Evolutionary conservation across 495 filamentous ascomycete genomes (phyloP), one percentile per base, ranked within the genome.

Genomic region (Cercophora scortea): DNA sequence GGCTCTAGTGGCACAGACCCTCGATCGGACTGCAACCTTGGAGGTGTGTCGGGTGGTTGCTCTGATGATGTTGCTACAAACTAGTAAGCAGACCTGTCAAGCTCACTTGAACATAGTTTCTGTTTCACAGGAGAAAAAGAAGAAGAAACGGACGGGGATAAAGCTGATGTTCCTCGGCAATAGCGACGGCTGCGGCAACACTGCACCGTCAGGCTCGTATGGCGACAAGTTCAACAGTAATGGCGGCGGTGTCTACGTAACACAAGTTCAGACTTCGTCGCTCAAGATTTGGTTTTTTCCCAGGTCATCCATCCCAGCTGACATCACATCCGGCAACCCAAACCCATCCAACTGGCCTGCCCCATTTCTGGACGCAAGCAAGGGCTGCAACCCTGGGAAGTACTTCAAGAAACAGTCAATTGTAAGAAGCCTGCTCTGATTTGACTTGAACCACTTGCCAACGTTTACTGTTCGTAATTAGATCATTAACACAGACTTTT

Each of bases 261-360:
- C 84, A 55, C 75, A 88, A 52, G 87, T 84, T 82, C 84, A 73
- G n/a, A 69, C 70, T 7, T 53, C 73, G 1, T 74, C 63, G 34
- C 82, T 93, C 63, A 79, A 80, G 57, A 78, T 93, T 54, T 91
- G 79, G 78, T 87, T 82, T 73, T 90, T 88, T 65, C 71, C 85
- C 18, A 79, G 84, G 32, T 57, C 57, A n/a, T 58, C 64, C 1
- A 70, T 73, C 25, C 89, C 88, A 1, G 61, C 65, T 0, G 82
- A 87, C 18, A 82, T 89, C 55, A 70, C 72, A 10, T 65, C 66
- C 8, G 79, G 78, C 17, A 73, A 62, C 0, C 89, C 89, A 0
- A 75, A 88, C 53, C 76, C 80, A 1, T 58, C 70, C 13, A 57
- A 52, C 4, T 95, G 87, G 72, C 85, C 86, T 2, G 71, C 65